Percentiles rank a stretch among this genome's conserved stretches.
phyloP scores from a whole-genome alignment of 306 rosid genomes.

The Alnus glutinosa region DNA sequence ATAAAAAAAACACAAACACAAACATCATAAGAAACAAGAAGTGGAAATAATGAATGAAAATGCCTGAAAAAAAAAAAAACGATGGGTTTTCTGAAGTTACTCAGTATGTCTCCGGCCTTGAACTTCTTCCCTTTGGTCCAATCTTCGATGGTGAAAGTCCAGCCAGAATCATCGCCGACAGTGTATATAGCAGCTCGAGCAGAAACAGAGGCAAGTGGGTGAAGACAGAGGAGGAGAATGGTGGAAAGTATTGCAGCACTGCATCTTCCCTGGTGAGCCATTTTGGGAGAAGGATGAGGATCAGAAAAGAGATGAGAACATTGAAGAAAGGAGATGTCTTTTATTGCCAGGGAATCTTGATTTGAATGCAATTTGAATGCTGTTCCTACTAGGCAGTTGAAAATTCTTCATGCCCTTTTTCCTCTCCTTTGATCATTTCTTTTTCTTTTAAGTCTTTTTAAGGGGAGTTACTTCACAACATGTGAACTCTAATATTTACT shows the following conservation, averaged over 20 bases:
- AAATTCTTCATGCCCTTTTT: neutral
- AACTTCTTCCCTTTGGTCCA: conserved; percentile 27
- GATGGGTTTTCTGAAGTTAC: neutral
- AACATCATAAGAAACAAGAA: neutral
- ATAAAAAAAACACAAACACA: neutral
- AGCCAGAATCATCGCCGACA: conserved; percentile 7
- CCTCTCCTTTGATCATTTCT: neutral
- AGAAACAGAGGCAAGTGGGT: conserved; percentile 2
- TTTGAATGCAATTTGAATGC: neutral
- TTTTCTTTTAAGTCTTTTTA: neutral
- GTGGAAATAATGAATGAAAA: neutral
- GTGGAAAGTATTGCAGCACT: neutral
- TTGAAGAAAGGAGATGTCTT: neutral
- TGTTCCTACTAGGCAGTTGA: neutral
- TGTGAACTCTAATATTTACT: neutral
- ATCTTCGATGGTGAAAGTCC: conserved; percentile 7
- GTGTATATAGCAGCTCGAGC: neutral
- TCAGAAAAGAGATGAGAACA: neutral
- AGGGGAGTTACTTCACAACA: neutral
- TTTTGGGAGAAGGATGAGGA: neutral
- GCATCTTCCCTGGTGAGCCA: conserved; percentile 14
- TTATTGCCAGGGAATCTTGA: neutral
- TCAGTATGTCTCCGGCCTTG: conserved; percentile 17
- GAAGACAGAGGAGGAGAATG: neutral
- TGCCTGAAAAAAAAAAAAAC: neutral